These are phyloP conservation scores for Aspergillus egyptiacus DNA, from an alignment of 495 filamentous ascomycete genomes.

Conservation along the genomic window DNA sequence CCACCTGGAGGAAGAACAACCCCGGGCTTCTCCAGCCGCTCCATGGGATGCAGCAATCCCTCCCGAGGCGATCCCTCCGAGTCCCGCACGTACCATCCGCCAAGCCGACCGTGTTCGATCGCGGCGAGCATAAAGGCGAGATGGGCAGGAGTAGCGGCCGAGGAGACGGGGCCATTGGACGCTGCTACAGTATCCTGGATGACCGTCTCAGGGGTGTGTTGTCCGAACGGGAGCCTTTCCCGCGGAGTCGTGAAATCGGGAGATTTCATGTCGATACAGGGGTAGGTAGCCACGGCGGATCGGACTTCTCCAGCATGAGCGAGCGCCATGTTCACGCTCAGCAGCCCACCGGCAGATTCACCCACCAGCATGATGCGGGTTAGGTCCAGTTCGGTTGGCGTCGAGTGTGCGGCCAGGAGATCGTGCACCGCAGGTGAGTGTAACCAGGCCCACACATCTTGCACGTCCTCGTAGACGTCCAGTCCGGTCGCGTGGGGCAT, in stretches of 20 bases:
- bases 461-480: slow-evolving; percentile 44
- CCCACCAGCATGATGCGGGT: slow-evolving; percentile 24
- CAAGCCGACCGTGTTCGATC: slow-evolving; percentile 1
- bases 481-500: slow-evolving; percentile 42
- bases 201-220: not conserved
- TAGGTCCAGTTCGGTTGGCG: slow-evolving; percentile 22
- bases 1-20: not conserved
- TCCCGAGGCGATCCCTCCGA: not conserved
- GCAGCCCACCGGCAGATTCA: slow-evolving; percentile 32
- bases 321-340: slow-evolving; percentile 26
- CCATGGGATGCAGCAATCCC: not conserved
- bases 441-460: slow-evolving; percentile 48
- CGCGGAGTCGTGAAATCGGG: not conserved
- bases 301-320: slow-evolving; percentile 1
- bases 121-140: not conserved
- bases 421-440: slow-evolving; percentile 16
- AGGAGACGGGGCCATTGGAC: not conserved
- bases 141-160: not conserved
- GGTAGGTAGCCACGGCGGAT: not conserved
- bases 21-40: not conserved
- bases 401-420: slow-evolving; percentile 16
- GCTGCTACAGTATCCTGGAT: not conserved
- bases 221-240: not conserved
- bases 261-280: not conserved
- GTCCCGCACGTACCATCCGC: not conserved